These are phyloP conservation scores for Leishmania amazonensis DNA, from an alignment of 208 protist genomes.

Conservation along the genomic window DNA sequence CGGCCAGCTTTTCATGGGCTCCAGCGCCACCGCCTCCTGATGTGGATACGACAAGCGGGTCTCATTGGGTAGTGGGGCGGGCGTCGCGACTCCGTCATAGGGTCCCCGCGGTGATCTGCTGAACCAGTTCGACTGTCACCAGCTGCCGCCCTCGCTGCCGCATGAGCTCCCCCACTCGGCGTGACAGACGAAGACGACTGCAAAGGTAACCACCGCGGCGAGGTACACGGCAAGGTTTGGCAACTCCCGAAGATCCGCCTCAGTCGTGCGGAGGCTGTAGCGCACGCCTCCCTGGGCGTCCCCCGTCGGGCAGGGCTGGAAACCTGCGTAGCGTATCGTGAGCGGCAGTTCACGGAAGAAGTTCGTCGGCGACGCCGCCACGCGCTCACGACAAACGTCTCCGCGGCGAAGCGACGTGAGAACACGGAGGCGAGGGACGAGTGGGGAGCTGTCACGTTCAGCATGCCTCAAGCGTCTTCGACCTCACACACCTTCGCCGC, in stretches of 20 bases:
- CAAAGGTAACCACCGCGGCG: conserved; percentile 6
- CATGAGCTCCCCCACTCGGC: conserved; percentile 22
- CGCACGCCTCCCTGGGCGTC: not conserved
- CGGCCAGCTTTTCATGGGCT: conserved; percentile 19
- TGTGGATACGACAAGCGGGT: conserved; percentile 7
- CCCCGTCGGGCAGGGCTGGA: conserved; percentile 10
- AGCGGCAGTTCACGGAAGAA: conserved; percentile 23
- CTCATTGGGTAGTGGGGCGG: conserved; percentile 5
- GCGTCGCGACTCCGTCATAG: conserved; percentile 1
- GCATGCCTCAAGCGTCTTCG: conserved; percentile 13
- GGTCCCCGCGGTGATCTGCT: conserved; percentile 5
- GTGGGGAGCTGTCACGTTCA: conserved; percentile 28
- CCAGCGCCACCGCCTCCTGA: conserved; percentile 25
- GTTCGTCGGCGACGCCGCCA: conserved; percentile 7
- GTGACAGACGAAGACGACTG: conserved; percentile 22
- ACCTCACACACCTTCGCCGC: conserved; percentile 19
- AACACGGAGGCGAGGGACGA: conserved; percentile 22
- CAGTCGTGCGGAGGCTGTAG: conserved; percentile 32
- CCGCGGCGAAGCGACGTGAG: conserved; percentile 7
- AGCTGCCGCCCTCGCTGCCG: not conserved
- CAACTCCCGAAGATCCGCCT: conserved; percentile 23
- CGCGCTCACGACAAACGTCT: not conserved
- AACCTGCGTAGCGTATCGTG: conserved; percentile 25
- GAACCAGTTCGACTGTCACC: conserved; percentile 4
- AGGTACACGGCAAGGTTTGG: conserved; percentile 27